Evolutionary conservation across 441 rosid species (phyloP).

Genomic region (Flueggea neowawraea): DNA sequence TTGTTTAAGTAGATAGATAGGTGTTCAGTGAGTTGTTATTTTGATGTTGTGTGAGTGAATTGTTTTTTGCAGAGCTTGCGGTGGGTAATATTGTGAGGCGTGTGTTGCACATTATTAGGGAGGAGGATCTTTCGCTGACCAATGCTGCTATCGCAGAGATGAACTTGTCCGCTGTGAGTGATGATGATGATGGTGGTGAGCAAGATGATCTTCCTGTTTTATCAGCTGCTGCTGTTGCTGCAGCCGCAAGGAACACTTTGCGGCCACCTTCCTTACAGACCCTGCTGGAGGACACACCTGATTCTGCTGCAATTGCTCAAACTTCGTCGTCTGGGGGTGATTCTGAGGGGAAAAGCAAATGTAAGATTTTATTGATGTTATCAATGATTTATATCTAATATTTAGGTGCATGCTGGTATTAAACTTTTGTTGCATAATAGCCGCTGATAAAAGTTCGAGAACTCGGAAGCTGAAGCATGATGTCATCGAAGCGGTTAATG

Average conservation of each 20-base stretch:
- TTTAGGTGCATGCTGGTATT: constrained; percentile 6
- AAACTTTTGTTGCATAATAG: constrained; percentile 38
- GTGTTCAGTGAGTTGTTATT: background rate
- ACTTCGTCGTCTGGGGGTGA: constrained; percentile 89
- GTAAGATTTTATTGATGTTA: constrained; percentile 22
- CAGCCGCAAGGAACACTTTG: constrained; percentile 87
- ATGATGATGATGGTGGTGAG: constrained; percentile 37
- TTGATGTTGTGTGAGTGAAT: background rate
- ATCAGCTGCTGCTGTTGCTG: constrained; percentile 87
- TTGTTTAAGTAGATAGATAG: background rate
- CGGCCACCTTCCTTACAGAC: constrained; percentile 94
- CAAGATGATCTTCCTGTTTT: constrained; percentile 53
- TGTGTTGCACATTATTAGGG: constrained; percentile 92
- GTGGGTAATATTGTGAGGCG: constrained; percentile 97
- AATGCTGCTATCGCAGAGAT: constrained; percentile 76
- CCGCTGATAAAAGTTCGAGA: constrained; percentile 88
- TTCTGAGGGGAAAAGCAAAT: constrained; percentile 97
- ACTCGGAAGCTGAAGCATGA: constrained; percentile 93
- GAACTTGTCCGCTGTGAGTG: constrained; percentile 62
- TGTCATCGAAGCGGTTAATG: constrained; percentile 95
- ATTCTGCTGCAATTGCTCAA: constrained; percentile 55
- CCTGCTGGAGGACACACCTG: constrained; percentile 82
- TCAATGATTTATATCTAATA: no score
- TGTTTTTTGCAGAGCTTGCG: constrained; percentile 79
- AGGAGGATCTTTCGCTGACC: constrained; percentile 80